Evolutionary conservation across 2,329 filamentous ascomycete genomes (phyloP).

Genomic region (Scopulariopsis brevicaulis): DNA sequence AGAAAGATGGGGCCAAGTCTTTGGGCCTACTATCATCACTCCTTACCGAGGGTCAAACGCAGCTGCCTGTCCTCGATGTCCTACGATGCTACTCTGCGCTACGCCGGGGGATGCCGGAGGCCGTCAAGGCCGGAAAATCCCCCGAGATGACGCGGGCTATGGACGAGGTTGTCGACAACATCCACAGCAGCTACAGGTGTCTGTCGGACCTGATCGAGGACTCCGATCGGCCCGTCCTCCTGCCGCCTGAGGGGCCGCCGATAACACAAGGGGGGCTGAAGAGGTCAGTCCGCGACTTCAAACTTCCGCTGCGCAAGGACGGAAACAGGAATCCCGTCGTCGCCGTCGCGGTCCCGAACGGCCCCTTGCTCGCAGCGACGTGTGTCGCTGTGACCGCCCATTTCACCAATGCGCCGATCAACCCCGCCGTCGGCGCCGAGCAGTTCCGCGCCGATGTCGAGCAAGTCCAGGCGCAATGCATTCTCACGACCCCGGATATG

Average conservation of each 20-base stretch:
- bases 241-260: constrained; percentile 12
- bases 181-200: constrained; percentile 21
- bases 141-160: constrained; percentile 8
- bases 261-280: constrained; percentile 20
- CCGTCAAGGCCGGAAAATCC: constrained; percentile 15
- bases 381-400: constrained; percentile 35
- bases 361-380: constrained; percentile 37
- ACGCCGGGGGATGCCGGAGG: constrained; percentile 23
- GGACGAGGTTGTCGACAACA: constrained; percentile 10
- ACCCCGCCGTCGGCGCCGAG: constrained; percentile 31
- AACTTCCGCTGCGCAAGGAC: constrained; percentile 13
- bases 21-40: background rate
- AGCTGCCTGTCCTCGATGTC: constrained; percentile 8
- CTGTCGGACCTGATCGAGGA: constrained; percentile 23
- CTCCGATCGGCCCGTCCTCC: constrained; percentile 15
- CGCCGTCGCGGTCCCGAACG: constrained; percentile 40
- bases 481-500: constrained; percentile 31
- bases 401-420: constrained; percentile 40
- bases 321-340: constrained; percentile 26
- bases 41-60: background rate
- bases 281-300: constrained; percentile 20
- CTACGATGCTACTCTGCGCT: constrained; percentile 21
- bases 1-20: background rate
- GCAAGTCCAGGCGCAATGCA: constrained; percentile 30
- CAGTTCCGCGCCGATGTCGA: constrained; percentile 39